Base-by-base conservation (phyloP, 225 moss, liverwort and hornwort species). In the Anthoceros angustus region DNA sequence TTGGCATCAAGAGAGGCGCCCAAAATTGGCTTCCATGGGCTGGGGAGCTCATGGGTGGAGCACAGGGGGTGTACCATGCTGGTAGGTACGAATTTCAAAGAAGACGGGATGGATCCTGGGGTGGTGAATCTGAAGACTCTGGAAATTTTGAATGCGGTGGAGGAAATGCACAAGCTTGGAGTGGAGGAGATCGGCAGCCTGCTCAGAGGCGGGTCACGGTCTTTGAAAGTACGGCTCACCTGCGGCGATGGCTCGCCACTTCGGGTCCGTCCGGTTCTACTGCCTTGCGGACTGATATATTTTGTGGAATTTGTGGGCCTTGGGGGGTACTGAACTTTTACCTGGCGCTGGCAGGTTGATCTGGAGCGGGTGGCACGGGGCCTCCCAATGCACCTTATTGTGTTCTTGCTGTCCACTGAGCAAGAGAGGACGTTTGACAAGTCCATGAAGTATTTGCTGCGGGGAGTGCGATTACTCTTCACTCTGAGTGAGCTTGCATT, bases 301-400 rank as follows among this genome's bases (percentile, higher is more conserved):
- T 70, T 41, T 61, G 23, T 66, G 71, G 25, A 70, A 69, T 66
- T 21, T 39, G 42, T 32, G 32, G 32, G 32, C 32, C 32, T 32
- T 32, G 32, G 32, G 32, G 32, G 32, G 1, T 32, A 4, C 32
- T 32, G 32, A 32, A 32, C 32, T 1, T 32, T 4, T 46, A 15
- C 55, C 55, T 23, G 55, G 18, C 3, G 18, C 0, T 75, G 42
- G 3, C 80, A 99, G 98, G 92, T 99, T 69, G 92, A 99, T 81
- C 83, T 99, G 64, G 92, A 99, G 70, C 82, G 84, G 78, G 73
- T 99, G 71, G 98, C 92, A 66, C 88, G 78, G 63, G 84, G 87
- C 81, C 77, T 99, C 64, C 98, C 98, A 66, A 81, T 92, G 72
- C 98, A 99, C 83, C 80, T 99, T 49, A 84, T 99, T 70, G 98